A percentile compares a stretch with the other conserved stretches of the same genome.
Evolutionary conservation across 306 rosid species (phyloP).

Genomic region (Benincasa hispida): DNA sequence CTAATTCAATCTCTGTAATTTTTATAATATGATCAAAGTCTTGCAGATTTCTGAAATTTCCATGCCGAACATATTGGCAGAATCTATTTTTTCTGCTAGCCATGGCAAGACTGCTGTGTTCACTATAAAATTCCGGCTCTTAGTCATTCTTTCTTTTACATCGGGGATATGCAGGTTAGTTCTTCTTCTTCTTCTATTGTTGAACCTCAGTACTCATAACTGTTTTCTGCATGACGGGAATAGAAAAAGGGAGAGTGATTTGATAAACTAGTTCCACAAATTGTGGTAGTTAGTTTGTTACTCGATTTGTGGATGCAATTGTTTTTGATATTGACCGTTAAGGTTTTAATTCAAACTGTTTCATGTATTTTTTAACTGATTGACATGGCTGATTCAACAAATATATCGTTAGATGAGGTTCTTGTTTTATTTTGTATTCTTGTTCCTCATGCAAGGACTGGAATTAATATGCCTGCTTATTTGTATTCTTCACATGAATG

Average conservation of each 20-base stretch:
- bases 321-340: background rate
- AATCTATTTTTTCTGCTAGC: constrained; percentile 64
- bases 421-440: background rate
- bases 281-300: background rate
- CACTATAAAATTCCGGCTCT: constrained; percentile 30
- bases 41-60: constrained; percentile 67
- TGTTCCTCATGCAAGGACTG: background rate
- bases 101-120: constrained; percentile 37
- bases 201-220: background rate
- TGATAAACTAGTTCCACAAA: background rate
- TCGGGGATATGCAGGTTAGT: constrained; percentile 69
- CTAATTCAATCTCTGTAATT: background rate
- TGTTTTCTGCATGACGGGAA: background rate
- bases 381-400: background rate
- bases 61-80: constrained; percentile 54
- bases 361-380: background rate
- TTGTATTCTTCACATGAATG: constrained; percentile 23
- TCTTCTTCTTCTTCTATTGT: constrained; percentile 8
- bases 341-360: background rate
- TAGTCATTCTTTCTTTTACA: constrained; percentile 40
- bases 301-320: background rate
- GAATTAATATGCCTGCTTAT: constrained; percentile 7
- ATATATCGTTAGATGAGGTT: background rate
- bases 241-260: background rate
- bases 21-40: background rate